Percentiles rank a stretch among this genome's conserved stretches.
These are phyloP conservation scores for Whalleya microplaca DNA, from an alignment of 2,329 filamentous ascomycete species.

Conservation along the genomic window DNA sequence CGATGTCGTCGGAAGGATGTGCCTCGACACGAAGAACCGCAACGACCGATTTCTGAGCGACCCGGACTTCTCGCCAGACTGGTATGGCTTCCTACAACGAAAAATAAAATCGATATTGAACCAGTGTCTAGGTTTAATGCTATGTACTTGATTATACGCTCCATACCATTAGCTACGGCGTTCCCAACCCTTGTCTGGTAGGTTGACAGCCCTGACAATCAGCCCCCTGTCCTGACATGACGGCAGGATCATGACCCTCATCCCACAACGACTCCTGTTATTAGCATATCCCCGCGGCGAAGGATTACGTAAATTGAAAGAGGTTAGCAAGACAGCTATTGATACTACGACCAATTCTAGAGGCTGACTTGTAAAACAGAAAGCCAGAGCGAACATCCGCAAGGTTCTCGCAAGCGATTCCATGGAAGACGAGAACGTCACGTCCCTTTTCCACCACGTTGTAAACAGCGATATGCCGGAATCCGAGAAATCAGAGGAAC, in stretches of 20 bases:
- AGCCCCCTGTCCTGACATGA: neutral
- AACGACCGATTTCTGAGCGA: constrained; percentile 25
- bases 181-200: constrained; percentile 28
- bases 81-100: constrained; percentile 10
- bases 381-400: constrained; percentile 25
- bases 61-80: constrained; percentile 27
- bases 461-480: constrained; percentile 34
- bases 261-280: constrained; percentile 12
- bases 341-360: neutral
- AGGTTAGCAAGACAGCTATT: constrained; percentile 1
- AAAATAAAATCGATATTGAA: neutral
- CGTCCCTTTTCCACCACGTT: constrained; percentile 36
- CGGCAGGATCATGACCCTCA: constrained; percentile 18
- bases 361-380: constrained; percentile 7
- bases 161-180: constrained; percentile 27
- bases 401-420: constrained; percentile 12
- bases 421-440: constrained; percentile 13
- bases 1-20: constrained; percentile 24
- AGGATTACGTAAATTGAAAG: constrained; percentile 14
- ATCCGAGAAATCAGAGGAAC: constrained; percentile 31
- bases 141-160: constrained; percentile 25
- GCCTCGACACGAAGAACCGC: constrained; percentile 16
- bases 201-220: neutral
- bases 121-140: constrained; percentile 15
- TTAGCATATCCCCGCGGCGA: constrained; percentile 17